phyloP scores from a whole-genome alignment of 352 stramenopile genomes.

The Phytophthora foliorum region DNA sequence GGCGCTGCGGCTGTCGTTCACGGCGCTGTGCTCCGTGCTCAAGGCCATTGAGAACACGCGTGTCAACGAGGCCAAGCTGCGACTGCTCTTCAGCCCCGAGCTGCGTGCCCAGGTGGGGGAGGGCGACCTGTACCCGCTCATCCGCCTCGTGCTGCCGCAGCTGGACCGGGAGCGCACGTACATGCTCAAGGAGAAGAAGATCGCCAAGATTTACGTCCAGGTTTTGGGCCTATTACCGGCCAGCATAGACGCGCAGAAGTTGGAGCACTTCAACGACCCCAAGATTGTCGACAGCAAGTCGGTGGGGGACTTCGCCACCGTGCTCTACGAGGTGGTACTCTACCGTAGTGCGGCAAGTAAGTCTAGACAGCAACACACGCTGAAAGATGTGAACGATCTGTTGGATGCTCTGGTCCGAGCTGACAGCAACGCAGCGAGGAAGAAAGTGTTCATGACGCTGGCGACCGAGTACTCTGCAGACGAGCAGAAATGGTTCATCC shows the following conservation, averaged over 20 bases:
- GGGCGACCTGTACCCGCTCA: slow-evolving; percentile 75
- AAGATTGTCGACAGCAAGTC: slow-evolving; percentile 83
- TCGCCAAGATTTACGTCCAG: slow-evolving; percentile 82
- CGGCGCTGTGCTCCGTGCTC: slow-evolving; percentile 76
- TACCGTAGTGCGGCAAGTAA: slow-evolving; percentile 61
- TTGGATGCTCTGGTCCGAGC: slow-evolving; percentile 63
- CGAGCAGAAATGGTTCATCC: slow-evolving; percentile 89
- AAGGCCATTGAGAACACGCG: slow-evolving; percentile 74
- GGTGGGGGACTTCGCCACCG: slow-evolving; percentile 85
- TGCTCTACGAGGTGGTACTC: slow-evolving; percentile 79
- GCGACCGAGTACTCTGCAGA: slow-evolving; percentile 77
- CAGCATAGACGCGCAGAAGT: slow-evolving; percentile 78
- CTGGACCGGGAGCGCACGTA: slow-evolving; percentile 89
- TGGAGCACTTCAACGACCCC: slow-evolving; percentile 87
- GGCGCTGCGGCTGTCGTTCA: slow-evolving; percentile 69
- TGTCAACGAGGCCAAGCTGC: slow-evolving; percentile 81
- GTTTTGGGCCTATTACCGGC: slow-evolving; percentile 71
- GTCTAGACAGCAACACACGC: slow-evolving; percentile 58
- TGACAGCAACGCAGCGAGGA: slow-evolving; percentile 54
- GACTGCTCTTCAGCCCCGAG: slow-evolving; percentile 77
- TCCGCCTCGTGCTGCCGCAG: slow-evolving; percentile 81
- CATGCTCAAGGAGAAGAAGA: slow-evolving; percentile 91
- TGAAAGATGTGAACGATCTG: slow-evolving; percentile 70
- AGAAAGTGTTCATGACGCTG: slow-evolving; percentile 76
- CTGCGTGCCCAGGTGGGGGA: slow-evolving; percentile 63